Conservation (phyloP, 2,329 filamentous ascomycete species). For the Clarireedia sp. region DNA sequence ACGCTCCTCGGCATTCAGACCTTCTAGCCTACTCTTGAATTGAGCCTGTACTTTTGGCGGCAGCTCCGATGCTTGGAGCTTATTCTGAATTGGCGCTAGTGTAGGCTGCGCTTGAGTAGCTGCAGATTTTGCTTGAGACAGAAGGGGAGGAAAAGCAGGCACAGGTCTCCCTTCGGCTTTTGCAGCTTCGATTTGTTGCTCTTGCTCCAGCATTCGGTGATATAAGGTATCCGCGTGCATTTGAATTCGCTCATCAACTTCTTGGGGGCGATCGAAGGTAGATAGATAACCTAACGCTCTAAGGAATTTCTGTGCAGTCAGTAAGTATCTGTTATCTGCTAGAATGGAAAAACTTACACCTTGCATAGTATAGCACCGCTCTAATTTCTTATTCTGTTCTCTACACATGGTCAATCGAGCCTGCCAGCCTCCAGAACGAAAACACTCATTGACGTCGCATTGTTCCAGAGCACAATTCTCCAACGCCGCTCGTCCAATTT, state of each 20-base stretch:
- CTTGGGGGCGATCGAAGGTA: slow-evolving; percentile 52
- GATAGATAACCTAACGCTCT: slow-evolving; percentile 83
- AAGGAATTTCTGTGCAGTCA: slow-evolving; percentile 60
- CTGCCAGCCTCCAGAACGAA: slow-evolving; percentile 59
- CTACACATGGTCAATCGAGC: slow-evolving; percentile 74
- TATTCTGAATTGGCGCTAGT: slow-evolving; percentile 11
- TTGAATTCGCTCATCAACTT: slow-evolving; percentile 80
- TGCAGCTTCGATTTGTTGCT: slow-evolving; percentile 63
- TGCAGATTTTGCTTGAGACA: slow-evolving; percentile 29
- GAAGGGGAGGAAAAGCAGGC: slow-evolving; percentile 51
- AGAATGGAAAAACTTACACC: slow-evolving; percentile 43
- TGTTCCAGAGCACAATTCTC: slow-evolving; percentile 93
- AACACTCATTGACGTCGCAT: slow-evolving; percentile 74
- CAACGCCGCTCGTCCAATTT: slow-evolving; percentile 72
- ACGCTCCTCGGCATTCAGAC: slow-evolving; percentile 50
- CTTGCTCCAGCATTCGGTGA: slow-evolving; percentile 77
- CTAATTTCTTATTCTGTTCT: slow-evolving; percentile 67
- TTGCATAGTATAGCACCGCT: slow-evolving; percentile 85
- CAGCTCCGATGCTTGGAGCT: slow-evolving; percentile 26
- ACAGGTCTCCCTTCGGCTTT: slow-evolving; percentile 50
- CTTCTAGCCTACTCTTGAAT: slow-evolving; percentile 48
- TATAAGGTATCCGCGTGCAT: slow-evolving; percentile 92
- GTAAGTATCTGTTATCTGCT: not conserved
- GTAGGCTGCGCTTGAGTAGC: slow-evolving; percentile 8
- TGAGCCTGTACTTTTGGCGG: slow-evolving; percentile 42